phyloP scores from a whole-genome alignment of 176 grass and related monocot species.

The Poa pratensis region DNA sequence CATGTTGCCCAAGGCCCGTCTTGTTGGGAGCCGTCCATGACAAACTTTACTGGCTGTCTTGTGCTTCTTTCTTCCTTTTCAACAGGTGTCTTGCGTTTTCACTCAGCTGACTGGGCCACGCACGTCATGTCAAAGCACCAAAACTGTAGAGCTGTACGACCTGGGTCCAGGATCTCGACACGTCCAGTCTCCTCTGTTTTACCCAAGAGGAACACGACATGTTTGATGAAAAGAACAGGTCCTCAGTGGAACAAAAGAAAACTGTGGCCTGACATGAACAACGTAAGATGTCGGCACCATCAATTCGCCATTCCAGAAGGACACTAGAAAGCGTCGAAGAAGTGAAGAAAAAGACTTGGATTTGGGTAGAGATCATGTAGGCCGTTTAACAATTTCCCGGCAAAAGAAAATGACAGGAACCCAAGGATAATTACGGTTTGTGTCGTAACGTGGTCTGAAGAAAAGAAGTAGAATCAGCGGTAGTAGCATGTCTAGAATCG shows the following conservation, averaged over 20 bases:
- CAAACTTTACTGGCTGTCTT: too few relatives aligned
- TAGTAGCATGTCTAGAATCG: not conserved
- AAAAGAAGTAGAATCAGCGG: not conserved
- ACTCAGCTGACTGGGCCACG: not conserved
- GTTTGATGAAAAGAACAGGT: slow-evolving; percentile 15
- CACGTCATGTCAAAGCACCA: slow-evolving; percentile 34
- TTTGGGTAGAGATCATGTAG: not conserved
- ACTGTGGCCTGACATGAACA: slow-evolving; percentile 2
- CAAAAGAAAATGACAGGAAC: not conserved
- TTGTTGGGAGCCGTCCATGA: too few relatives aligned
- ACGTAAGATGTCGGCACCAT: not conserved
- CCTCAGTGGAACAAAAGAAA: not conserved
- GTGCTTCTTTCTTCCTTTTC: not conserved
- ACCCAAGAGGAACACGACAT: slow-evolving; percentile 35
- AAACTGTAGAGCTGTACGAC: slow-evolving; percentile 37
- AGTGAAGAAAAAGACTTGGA: slow-evolving; percentile 10
- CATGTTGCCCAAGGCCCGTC: too few relatives aligned
- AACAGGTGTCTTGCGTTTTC: not conserved
- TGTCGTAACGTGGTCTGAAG: not conserved
- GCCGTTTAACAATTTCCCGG: not conserved
- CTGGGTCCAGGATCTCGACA: slow-evolving; percentile 31
- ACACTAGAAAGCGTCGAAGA: not conserved
- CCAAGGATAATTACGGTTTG: not conserved
- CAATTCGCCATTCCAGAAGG: not conserved
- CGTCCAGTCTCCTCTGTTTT: slow-evolving; percentile 15